Evolutionary conservation across 2,329 filamentous ascomycete genomes (phyloP).

Genomic region (Penicillium palitans): DNA sequence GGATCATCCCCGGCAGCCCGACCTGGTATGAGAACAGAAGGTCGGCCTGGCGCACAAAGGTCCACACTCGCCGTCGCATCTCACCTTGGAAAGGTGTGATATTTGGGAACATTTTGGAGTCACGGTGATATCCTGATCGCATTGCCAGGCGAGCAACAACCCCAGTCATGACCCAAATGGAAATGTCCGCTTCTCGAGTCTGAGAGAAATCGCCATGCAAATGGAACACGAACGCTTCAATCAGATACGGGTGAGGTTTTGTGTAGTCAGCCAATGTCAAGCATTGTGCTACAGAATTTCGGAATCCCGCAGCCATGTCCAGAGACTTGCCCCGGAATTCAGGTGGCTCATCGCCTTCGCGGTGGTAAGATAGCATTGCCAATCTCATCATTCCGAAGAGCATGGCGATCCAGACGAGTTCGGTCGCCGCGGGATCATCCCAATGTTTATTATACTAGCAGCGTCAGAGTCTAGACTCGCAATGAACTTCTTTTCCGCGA

Average conservation of each 20-base stretch:
- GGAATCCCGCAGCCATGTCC: conserved; percentile 47
- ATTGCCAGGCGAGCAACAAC: conserved; percentile 63
- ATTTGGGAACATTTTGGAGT: conserved; percentile 59
- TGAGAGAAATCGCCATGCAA: conserved; percentile 62
- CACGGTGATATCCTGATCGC: conserved; percentile 66
- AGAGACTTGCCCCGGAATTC: conserved; percentile 60
- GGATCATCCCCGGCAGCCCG: conserved; percentile 66
- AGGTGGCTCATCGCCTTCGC: conserved; percentile 63
- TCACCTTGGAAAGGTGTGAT: conserved; percentile 63
- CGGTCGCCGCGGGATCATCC: conserved; percentile 58
- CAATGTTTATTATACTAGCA: conserved; percentile 62
- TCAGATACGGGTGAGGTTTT: conserved; percentile 59
- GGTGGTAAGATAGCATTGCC: conserved; percentile 62
- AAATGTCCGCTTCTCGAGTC: conserved; percentile 60
- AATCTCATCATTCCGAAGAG: conserved; percentile 66
- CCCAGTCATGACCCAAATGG: conserved; percentile 60
- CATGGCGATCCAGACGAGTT: conserved; percentile 62
- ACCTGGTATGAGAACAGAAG: conserved; percentile 66
- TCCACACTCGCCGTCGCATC: conserved; percentile 54
- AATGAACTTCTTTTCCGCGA: not conserved
- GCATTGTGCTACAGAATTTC: conserved; percentile 62
- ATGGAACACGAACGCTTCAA: conserved; percentile 64
- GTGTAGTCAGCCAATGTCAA: conserved; percentile 64
- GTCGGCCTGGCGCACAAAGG: conserved; percentile 59
- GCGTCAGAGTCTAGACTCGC: conserved; percentile 10